phyloP scores from a whole-genome alignment of 805 yeast genomes.

The Kuraishia molischiana region DNA sequence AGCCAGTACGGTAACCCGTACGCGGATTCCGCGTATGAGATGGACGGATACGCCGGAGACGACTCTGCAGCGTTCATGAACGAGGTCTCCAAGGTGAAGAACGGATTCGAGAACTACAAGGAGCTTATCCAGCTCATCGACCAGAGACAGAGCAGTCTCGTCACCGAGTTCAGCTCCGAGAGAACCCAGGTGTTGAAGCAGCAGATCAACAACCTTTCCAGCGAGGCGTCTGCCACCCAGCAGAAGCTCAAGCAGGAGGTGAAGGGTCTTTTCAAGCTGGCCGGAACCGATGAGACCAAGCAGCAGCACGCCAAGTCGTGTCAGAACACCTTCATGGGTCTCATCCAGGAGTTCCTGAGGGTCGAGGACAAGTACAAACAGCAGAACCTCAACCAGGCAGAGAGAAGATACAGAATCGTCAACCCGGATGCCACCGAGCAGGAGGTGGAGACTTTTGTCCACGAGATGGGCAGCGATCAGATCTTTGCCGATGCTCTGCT shows the following conservation, averaged over 20 bases:
- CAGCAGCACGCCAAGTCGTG: slow-evolving; percentile 85
- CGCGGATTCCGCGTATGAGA: slow-evolving; percentile 7
- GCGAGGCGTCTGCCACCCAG: slow-evolving; percentile 76
- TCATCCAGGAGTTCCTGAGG: slow-evolving; percentile 79
- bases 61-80: slow-evolving; percentile 61
- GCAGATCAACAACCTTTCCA: slow-evolving; percentile 66
- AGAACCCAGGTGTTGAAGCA: slow-evolving; percentile 59
- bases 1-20: slow-evolving; percentile 8
- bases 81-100: slow-evolving; percentile 58
- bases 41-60: slow-evolving; percentile 18
- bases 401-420: slow-evolving; percentile 85
- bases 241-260: slow-evolving; percentile 65
- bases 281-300: slow-evolving; percentile 67
- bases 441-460: slow-evolving; percentile 79
- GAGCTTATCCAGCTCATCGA: slow-evolving; percentile 61
- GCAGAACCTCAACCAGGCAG: slow-evolving; percentile 79
- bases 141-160: slow-evolving; percentile 56
- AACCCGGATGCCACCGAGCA: slow-evolving; percentile 77
- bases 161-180: slow-evolving; percentile 65
- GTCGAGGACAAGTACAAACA: slow-evolving; percentile 82
- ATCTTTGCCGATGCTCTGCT: slow-evolving; percentile 88
- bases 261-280: slow-evolving; percentile 63
- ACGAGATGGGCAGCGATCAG: slow-evolving; percentile 69
- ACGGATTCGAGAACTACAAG: slow-evolving; percentile 60
- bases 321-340: slow-evolving; percentile 74